These are phyloP conservation scores for Aquilaria yunnanensis DNA, from an alignment of 345 rosid genomes.

Conservation along the genomic window DNA sequence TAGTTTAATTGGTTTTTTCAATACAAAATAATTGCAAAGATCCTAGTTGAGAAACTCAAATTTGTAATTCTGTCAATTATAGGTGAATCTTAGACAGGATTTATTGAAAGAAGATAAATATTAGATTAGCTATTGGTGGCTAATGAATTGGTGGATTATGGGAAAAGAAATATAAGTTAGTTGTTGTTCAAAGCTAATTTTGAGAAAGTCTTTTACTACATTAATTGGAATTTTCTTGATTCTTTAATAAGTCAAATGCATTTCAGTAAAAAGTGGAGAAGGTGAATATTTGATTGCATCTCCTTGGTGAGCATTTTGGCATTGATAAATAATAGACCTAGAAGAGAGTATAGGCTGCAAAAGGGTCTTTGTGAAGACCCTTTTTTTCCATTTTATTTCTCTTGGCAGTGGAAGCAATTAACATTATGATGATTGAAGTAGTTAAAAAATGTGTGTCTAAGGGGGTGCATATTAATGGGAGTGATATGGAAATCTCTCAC, in stretches of 20 bases:
- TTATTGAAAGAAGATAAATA: neutral
- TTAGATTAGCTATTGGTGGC: neutral
- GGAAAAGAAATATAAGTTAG: neutral
- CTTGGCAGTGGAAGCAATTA: neutral
- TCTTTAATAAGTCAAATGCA: neutral
- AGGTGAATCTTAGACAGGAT: too few relatives aligned
- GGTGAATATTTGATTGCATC: neutral
- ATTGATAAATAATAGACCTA: neutral
- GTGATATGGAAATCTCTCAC: neutral
- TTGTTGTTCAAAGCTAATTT: neutral
- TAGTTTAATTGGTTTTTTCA: too few relatives aligned
- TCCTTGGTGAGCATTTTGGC: neutral
- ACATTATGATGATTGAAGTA: neutral
- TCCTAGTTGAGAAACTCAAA: too few relatives aligned
- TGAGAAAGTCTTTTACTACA: neutral
- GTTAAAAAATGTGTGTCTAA: neutral
- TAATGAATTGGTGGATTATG: neutral
- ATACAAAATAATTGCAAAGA: too few relatives aligned
- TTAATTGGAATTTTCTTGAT: neutral
- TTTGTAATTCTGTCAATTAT: too few relatives aligned
- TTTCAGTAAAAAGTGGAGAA: neutral
- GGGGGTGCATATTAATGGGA: neutral
- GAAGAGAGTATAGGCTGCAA: neutral
- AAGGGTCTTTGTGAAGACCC: neutral
- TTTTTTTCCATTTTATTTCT: neutral